These are phyloP conservation scores for Pyrenophora teres DNA, from an alignment of 2,329 filamentous ascomycete species.

Conservation along the genomic window DNA sequence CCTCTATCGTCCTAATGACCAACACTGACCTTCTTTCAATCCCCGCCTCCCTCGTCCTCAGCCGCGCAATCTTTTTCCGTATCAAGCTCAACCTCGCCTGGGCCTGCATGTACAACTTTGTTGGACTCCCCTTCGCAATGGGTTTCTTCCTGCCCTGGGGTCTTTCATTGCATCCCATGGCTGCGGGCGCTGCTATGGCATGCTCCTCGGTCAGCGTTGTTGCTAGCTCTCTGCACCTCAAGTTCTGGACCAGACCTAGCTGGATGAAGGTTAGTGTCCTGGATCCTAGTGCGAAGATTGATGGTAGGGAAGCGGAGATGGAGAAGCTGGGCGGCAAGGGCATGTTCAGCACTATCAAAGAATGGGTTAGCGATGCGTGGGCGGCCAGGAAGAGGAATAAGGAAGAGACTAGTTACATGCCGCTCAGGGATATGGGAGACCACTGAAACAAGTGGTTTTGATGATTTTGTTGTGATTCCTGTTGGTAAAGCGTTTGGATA, in stretches of 20 bases:
- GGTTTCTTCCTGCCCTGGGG: conserved; percentile 91
- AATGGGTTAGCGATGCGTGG: conserved; percentile 39
- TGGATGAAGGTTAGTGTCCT: conserved; percentile 81
- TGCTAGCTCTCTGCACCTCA: conserved; percentile 78
- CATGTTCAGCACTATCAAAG: conserved; percentile 25
- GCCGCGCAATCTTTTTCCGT: conserved; percentile 81
- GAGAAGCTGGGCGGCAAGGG: conserved; percentile 29
- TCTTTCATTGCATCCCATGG: conserved; percentile 87
- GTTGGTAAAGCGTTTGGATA: conserved; percentile 16
- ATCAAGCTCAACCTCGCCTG: conserved; percentile 94
- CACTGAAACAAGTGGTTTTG: conserved; percentile 4
- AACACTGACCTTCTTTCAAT: conserved; percentile 90
- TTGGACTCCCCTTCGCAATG: conserved; percentile 96
- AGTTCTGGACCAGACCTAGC: conserved; percentile 79
- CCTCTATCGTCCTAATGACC: conserved; percentile 93
- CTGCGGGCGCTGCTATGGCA: conserved; percentile 93
- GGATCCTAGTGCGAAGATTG: conserved; percentile 51
- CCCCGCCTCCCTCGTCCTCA: conserved; percentile 81
- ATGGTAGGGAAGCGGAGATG: conserved; percentile 33
- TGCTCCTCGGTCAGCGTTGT: conserved; percentile 89
- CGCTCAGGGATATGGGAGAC: conserved; percentile 50
- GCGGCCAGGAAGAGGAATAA: conserved; percentile 45
- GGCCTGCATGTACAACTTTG: conserved; percentile 89
- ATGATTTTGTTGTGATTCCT: neutral
- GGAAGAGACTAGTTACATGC: conserved; percentile 53